A percentile compares a stretch with the other conserved stretches of the same genome.
phyloP scores from a whole-genome alignment of 2,329 filamentous ascomycete species.

The Penicillium crustosum region DNA sequence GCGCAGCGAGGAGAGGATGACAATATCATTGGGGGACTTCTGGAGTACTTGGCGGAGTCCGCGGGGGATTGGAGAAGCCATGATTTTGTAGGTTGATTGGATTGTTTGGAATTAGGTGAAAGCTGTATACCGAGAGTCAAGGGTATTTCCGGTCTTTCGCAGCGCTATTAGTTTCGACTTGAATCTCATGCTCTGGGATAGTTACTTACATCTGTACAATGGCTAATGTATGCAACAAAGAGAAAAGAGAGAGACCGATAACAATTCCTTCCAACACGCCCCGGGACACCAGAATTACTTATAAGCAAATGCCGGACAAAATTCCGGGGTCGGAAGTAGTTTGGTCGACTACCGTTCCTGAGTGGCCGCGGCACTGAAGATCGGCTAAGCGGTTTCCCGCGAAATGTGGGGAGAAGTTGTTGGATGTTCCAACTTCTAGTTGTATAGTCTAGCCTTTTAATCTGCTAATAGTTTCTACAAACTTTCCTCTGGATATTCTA shows the following conservation, averaged over 20 bases:
- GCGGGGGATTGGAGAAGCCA: constrained; percentile 54
- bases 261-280: neutral
- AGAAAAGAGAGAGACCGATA: constrained; percentile 6
- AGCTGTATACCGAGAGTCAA: constrained; percentile 8
- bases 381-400: constrained; percentile 42
- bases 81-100: constrained; percentile 29
- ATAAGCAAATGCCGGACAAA: constrained; percentile 44
- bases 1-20: constrained; percentile 86
- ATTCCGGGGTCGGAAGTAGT: constrained; percentile 34
- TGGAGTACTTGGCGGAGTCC: constrained; percentile 74
- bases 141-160: constrained; percentile 1
- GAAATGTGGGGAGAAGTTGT: constrained; percentile 22
- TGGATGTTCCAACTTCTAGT: neutral
- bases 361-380: constrained; percentile 31
- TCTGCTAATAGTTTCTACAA: neutral
- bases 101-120: constrained; percentile 5
- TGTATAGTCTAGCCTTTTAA: neutral
- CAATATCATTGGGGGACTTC: constrained; percentile 77
- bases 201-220: constrained; percentile 3
- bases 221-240: neutral
- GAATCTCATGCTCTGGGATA: neutral
- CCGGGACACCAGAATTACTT: constrained; percentile 23
- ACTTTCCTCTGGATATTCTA: neutral
- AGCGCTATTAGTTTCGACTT: neutral
- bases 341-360: constrained; percentile 22